Conservation (phyloP, 1,139 yeast genomes). For the Geotrichum europaeum region DNA sequence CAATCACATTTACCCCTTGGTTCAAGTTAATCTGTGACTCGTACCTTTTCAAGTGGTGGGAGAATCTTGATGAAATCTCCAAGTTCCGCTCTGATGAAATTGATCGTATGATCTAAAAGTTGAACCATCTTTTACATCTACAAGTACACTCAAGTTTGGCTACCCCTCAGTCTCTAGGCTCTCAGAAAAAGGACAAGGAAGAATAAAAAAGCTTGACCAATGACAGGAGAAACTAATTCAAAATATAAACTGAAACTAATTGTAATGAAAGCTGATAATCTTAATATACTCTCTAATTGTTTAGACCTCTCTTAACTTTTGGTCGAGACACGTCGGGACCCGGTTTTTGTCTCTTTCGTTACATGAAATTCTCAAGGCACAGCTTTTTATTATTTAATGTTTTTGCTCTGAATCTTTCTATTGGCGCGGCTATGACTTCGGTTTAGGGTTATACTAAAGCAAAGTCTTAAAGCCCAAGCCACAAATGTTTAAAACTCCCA, state of each 20-base stretch:
- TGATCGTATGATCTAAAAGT: slow-evolving; percentile 27
- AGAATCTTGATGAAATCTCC: slow-evolving; percentile 51
- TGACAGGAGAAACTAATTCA: neutral
- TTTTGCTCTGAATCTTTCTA: neutral
- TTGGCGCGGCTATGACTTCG: neutral
- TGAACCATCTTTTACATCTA: neutral
- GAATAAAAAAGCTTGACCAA: neutral
- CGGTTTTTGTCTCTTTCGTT: neutral
- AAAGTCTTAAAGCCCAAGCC: neutral
- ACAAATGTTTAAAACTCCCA: neutral
- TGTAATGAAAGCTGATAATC: neutral
- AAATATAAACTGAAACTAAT: neutral
- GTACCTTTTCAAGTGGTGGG: slow-evolving; percentile 94
- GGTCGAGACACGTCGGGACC: neutral
- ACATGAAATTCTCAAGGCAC: neutral
- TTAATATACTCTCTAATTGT: neutral
- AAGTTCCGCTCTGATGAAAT: slow-evolving; percentile 33
- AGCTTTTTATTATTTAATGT: neutral
- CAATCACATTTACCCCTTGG: slow-evolving; percentile 89
- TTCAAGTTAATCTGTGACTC: slow-evolving; percentile 90
- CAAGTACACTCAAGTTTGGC: neutral
- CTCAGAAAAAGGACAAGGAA: neutral
- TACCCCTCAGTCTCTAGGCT: neutral
- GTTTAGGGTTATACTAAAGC: neutral
- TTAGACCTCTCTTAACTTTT: neutral